Conservation (phyloP, 768 basidiomycete genomes). For the Lactifluus volemus region DNA sequence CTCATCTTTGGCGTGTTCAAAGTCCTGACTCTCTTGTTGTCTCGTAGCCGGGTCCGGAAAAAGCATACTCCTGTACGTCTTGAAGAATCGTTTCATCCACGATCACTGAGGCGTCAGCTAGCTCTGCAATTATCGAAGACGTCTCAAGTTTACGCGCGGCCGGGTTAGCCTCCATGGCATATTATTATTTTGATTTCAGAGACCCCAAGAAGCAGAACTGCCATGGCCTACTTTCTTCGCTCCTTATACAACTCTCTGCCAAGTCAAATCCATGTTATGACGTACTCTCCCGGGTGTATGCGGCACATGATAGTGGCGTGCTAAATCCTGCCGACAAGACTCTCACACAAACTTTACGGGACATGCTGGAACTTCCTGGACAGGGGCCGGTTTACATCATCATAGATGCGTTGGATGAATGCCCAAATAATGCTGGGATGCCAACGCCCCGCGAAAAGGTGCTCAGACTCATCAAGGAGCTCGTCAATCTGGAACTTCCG, state of each 20-base stretch:
- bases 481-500: too few relatives aligned
- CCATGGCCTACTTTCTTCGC: neutral
- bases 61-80: neutral
- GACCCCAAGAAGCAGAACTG: neutral
- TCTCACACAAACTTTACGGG: neutral
- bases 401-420: too few relatives aligned
- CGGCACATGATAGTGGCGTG: neutral
- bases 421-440: neutral
- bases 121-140: too few relatives aligned
- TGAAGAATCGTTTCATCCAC: neutral
- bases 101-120: neutral
- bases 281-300: neutral
- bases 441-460: neutral
- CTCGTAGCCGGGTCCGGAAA: conserved; percentile 1
- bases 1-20: too few relatives aligned
- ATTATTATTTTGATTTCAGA: too few relatives aligned
- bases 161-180: too few relatives aligned
- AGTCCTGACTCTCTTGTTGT: neutral
- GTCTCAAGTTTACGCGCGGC: too few relatives aligned
- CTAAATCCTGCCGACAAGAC: neutral
- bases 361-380: neutral
- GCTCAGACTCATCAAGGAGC: neutral
- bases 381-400: too few relatives aligned
- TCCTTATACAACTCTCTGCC: neutral
- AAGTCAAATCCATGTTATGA: neutral